Conservation (phyloP, 495 filamentous ascomycete species). For the Talaromyces borbonicus region DNA sequence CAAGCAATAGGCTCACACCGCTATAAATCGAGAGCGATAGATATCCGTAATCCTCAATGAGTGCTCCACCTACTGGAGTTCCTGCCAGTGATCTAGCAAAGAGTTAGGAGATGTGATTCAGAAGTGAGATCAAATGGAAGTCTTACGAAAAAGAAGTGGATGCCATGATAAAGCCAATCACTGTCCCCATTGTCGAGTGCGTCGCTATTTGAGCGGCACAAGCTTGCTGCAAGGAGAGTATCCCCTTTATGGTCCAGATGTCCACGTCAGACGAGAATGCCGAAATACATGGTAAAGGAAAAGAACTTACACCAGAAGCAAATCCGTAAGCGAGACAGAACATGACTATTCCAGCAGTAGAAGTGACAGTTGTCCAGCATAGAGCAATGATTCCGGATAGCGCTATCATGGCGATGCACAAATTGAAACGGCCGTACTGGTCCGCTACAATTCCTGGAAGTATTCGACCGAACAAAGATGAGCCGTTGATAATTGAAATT, state of each 20-base stretch:
- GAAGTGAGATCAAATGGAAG: background rate
- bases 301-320: conserved; percentile 26
- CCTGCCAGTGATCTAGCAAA: conserved; percentile 26
- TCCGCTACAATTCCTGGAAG: conserved; percentile 54
- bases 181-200: conserved; percentile 19
- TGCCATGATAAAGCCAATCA: conserved; percentile 23
- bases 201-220: conserved; percentile 30
- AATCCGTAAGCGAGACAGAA: conserved; percentile 31
- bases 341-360: conserved; percentile 24
- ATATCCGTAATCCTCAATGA: conserved; percentile 25
- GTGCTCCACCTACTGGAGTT: conserved; percentile 25
- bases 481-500: conserved; percentile 37
- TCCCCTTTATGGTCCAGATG: conserved; percentile 20
- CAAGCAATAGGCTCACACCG: conserved; percentile 23
- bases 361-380: conserved; percentile 29
- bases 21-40: conserved; percentile 26
- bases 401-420: conserved; percentile 48
- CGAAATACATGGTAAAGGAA: background rate
- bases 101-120: background rate
- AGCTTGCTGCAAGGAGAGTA: conserved; percentile 31
- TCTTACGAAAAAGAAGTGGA: conserved; percentile 29
- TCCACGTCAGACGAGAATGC: background rate
- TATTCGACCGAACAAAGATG: conserved; percentile 32
- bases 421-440: conserved; percentile 59
- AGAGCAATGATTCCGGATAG: conserved; percentile 42